Base-by-base conservation (phyloP, 164 flowering plant species). In the Vitis labrusca region DNA sequence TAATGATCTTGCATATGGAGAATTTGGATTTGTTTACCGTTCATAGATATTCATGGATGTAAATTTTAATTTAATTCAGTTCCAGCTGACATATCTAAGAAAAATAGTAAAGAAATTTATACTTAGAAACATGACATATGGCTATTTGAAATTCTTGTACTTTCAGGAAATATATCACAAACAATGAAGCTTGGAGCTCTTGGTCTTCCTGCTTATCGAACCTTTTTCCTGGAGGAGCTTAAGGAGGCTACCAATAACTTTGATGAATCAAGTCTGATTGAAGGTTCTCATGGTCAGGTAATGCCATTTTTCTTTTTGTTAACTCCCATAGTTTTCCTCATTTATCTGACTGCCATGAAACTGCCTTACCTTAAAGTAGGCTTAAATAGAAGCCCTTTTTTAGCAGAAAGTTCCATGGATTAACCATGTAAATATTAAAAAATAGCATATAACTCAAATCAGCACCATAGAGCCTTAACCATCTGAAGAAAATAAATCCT, bases 231-330 rank as follows among this genome's bases (percentile, higher is more conserved):
- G 63, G 83, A 83, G 15, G 86, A 80, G 57, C 81, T 83, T 5
- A 72, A 78, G 69, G 82, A 83, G 37, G 80, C 86, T n/a, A 83
- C 86, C 5, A 67, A 69, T 32, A 72, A 78, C 68, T 83, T 83
- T 55, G 79, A 74, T 51, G 8, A 15, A 14, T 76, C 80, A 11
- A 68, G 54, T 58, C 59, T 80, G 9, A 14, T 80, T 27, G 72
- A 74, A 62, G 64, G 59, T 58, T 68, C 83, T 49, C 30, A 67
- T 59, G 65, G 76, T 61, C 76, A 73, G 83, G 85, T 81, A 65
- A 65, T 51, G 58, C 2, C 44, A 37, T 37, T 6, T 37, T 37
- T 37, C 7, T 37, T 37, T 37, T 37, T 3, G 44, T 37, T 37
- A 37, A 37, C 44, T 37, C 7, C 44, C 44, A 6, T 37, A 0